Conservation (phyloP, 2,329 filamentous ascomycete species). For the Colletotrichum sp. region DNA sequence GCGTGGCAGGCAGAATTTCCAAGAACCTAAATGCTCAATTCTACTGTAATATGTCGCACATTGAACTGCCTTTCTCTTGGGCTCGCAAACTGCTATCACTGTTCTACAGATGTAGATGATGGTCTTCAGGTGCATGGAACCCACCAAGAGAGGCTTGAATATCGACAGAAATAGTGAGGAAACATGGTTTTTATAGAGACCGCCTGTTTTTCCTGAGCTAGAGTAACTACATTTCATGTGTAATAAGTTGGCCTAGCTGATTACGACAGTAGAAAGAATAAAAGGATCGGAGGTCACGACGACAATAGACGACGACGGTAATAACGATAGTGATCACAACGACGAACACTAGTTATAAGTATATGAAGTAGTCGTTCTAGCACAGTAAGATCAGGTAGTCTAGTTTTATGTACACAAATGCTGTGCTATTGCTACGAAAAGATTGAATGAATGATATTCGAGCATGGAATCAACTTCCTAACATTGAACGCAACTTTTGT, state of each 20-base stretch:
- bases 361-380: neutral
- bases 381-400: neutral
- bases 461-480: neutral
- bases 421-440: accelerated
- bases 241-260: accelerated
- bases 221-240: accelerated
- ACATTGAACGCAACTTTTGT: accelerated
- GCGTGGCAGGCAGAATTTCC: neutral
- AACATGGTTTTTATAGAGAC: neutral
- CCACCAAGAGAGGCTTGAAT: neutral
- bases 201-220: too few species aligned
- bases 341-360: neutral
- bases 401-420: accelerated
- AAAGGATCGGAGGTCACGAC: neutral
- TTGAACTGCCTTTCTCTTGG: accelerated
- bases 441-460: neutral
- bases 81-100: neutral
- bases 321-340: neutral
- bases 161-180: neutral
- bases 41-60: accelerated
- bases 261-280: accelerated
- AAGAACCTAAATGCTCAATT: accelerated
- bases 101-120: neutral
- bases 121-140: neutral
- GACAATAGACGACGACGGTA: neutral